These are phyloP conservation scores for Colletotrichum chrysophilum DNA, from an alignment of 2,329 filamentous ascomycete genomes.

Conservation along the genomic window DNA sequence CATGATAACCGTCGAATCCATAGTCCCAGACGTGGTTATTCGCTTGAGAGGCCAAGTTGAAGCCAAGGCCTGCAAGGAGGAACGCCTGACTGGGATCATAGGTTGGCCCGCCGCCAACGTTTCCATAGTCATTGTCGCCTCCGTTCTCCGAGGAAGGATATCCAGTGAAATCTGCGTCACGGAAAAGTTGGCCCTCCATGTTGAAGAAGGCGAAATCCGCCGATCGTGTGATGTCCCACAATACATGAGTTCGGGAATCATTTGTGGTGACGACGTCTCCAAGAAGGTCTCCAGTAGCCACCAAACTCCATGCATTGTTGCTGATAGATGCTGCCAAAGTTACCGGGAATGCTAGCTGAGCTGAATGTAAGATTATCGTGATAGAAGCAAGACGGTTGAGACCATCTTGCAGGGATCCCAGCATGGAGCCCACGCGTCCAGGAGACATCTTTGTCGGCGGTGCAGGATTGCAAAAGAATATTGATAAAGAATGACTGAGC, in stretches of 20 bases:
- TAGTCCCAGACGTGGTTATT: not conserved
- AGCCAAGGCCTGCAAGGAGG: not conserved
- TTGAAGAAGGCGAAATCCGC: not conserved
- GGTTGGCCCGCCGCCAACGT: not conserved
- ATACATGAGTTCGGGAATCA: not conserved
- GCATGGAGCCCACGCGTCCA: not conserved
- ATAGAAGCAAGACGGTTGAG: not conserved
- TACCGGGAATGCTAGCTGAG: not conserved
- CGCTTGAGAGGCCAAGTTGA: not conserved
- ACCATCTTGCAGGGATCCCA: not conserved
- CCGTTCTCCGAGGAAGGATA: not conserved
- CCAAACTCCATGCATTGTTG: not conserved
- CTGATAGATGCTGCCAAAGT: not conserved
- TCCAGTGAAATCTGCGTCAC: not conserved
- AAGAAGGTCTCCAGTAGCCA: not conserved
- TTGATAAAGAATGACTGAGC: not conserved
- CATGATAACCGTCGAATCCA: not conserved
- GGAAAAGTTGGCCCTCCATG: not conserved
- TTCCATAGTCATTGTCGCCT: not conserved
- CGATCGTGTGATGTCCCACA: not conserved
- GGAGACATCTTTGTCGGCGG: not conserved
- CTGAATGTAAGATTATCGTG: not conserved
- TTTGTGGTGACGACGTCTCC: not conserved
- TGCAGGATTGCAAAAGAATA: not conserved
- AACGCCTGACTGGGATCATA: not conserved